Base-by-base conservation (phyloP, 2,329 filamentous ascomycete genomes). In the Trematosphaeria pertusa region DNA sequence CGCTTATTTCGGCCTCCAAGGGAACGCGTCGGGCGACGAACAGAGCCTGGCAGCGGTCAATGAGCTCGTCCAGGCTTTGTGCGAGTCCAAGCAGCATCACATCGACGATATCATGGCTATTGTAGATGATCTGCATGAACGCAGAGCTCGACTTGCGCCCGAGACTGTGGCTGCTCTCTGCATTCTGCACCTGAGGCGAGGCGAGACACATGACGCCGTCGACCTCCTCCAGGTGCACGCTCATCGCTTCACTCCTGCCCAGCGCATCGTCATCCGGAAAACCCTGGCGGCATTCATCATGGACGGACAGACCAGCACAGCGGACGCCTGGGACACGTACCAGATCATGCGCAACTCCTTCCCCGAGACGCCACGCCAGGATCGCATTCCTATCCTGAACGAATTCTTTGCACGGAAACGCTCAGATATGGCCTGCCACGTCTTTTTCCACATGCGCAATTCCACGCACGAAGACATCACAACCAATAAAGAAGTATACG, bases 371-470 rank as follows among this genome's bases (percentile, higher is more conserved):
- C 78, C 83, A n/a, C 78, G 84, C 5, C 75, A 79, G 2, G 78
- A 82, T 38, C 87, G 93, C 8, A 84, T 86, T 11, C 72, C 79
- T 19, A 78, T 97, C 34, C 96, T 99, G 89, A 81, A 86, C 17
- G 78, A 82, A 17, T 97, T 97, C 73, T 96, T 95, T 65, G 75
- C 80, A 6, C 86, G 91, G 30, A 80, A 83, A 20, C 85, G 91
- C 9, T 81, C 89, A 10, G 92, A 97, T 62, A 91, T 97, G 81
- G 92, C 89, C 2, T 85, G 85, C 36, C 81, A 91, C 52, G 85
- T 96, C 24, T 97, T 99, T 71, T 89, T 89, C 11, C 90, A 97
- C 68, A 97, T 97, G 92, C 88, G 91, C n/a, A 81, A 87, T 39
- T 87, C 91, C 54, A 78, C 81, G 18, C 83, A 86, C 46, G 74